Percentiles rank a stretch among this genome's conserved stretches.
phyloP scores from a whole-genome alignment of 176 grass and related monocot species.

The Rhipidocladum racemiflorum region DNA sequence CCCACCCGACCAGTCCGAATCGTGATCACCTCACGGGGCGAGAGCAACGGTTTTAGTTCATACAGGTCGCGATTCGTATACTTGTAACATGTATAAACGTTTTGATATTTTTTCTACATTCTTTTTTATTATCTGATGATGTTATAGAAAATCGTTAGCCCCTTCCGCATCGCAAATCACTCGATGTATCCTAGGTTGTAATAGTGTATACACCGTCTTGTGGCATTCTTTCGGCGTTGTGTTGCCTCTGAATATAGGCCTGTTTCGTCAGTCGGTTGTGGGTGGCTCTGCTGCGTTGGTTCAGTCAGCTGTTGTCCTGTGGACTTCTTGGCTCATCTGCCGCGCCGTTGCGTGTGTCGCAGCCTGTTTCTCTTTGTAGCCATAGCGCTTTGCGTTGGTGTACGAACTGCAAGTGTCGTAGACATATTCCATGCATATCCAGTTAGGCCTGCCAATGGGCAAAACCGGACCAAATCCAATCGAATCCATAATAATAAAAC shows the following conservation, averaged over 20 bases:
- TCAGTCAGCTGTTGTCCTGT: not conserved
- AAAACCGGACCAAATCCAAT: too few relatives aligned
- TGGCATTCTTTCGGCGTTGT: not conserved
- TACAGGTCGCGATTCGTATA: conserved; percentile 43
- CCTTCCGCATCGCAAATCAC: not conserved
- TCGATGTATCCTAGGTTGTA: not conserved
- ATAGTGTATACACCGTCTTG: not conserved
- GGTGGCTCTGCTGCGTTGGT: not conserved
- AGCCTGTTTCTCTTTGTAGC: not conserved
- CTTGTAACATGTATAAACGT: conserved; percentile 34
- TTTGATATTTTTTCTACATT: not conserved
- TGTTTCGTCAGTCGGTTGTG: not conserved
- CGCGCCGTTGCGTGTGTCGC: not conserved
- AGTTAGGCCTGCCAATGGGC: too few relatives aligned
- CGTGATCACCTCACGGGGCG: conserved; percentile 28
- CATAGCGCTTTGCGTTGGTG: not conserved
- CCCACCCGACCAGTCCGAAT: conserved; percentile 56
- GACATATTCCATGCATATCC: too few relatives aligned
- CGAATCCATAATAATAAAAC: too few relatives aligned
- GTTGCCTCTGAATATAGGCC: not conserved
- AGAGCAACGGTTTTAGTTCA: conserved; percentile 2
- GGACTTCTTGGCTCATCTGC: not conserved
- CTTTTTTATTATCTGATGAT: not conserved
- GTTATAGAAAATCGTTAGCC: not conserved
- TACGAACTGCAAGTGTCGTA: not conserved